phyloP scores from a whole-genome alignment of 257 asterid species.

The Solanum peruvianum region DNA sequence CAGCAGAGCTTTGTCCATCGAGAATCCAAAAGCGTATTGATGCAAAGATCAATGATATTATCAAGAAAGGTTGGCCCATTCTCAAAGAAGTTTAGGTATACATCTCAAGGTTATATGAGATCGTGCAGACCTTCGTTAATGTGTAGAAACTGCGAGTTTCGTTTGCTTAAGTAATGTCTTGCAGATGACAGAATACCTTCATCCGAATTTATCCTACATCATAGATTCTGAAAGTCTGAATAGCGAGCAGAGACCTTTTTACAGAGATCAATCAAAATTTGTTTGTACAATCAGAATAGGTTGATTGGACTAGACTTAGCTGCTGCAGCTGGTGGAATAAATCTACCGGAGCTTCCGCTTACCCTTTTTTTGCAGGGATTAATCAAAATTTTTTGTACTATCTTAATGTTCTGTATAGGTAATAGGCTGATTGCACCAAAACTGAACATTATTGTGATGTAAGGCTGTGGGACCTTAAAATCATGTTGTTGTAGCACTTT shows the following conservation, averaged over 20 bases:
- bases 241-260: background rate
- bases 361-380: background rate
- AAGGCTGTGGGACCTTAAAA: background rate
- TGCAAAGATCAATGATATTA: constrained; percentile 57
- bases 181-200: background rate
- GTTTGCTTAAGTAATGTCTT: background rate
- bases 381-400: background rate
- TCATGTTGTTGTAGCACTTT: background rate
- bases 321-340: too few species aligned
- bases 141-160: background rate
- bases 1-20: constrained; percentile 88
- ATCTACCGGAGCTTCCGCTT: too few species aligned
- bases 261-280: background rate
- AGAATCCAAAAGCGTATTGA: constrained; percentile 60
- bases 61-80: constrained; percentile 89
- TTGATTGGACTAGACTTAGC: background rate
- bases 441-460: background rate
- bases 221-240: background rate
- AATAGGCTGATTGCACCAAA: background rate
- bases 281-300: background rate
- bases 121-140: background rate
- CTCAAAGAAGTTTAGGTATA: constrained; percentile 47
- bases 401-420: background rate
- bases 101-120: background rate
- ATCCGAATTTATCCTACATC: background rate